Evolutionary conservation across 2,329 filamentous ascomycete species (phyloP), one percentile per base, ranked within the genome.

Genomic region (Aspergillus sp.): DNA sequence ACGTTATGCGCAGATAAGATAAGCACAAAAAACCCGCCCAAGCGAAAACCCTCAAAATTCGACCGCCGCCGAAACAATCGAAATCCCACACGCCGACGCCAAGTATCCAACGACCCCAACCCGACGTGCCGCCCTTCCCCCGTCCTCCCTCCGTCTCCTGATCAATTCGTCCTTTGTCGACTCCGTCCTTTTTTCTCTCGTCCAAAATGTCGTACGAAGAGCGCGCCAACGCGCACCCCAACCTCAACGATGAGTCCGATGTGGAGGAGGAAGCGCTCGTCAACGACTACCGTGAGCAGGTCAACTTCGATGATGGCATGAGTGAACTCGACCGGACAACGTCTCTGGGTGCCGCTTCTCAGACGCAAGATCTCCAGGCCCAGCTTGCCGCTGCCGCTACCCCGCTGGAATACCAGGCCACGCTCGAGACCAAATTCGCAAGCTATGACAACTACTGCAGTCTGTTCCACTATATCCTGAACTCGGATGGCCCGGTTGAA

Each of bases 401-500:
- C 68, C 94, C 94, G 47, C 82, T 99, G 62, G 94, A 99, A 73
- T 97, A 95, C 76, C 91, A 94, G 69, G 94, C 94, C 45, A 90
- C 92, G 32, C 83, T 99, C 51, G 94, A 97, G 76, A 89, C 90
- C 74, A 97, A 97, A 79, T 96, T 97, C 79, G 87, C 90, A 74
- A 96, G 92, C 79, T 99, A 99, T 82, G 94, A 99, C 79, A 90
- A 90, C 73, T 99, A 99, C 83, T 99, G 94, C 86, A 96, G 90
- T 76, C 81, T 99, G 65, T 99, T 99, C 81, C 94, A 99, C 80
- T 97, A 90, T 78, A 96, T 99, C 74, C 81, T 99, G 71, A 99
- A 99, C 83, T 97, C 93, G 47, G 94, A 97, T 63, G 94, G 94
- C n/a, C 94, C 94, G 14, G 93, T 99, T 55, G 94, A 99, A 71